phyloP scores from a whole-genome alignment of 768 basidiomycete genomes.

The Boletus reticulatus region DNA sequence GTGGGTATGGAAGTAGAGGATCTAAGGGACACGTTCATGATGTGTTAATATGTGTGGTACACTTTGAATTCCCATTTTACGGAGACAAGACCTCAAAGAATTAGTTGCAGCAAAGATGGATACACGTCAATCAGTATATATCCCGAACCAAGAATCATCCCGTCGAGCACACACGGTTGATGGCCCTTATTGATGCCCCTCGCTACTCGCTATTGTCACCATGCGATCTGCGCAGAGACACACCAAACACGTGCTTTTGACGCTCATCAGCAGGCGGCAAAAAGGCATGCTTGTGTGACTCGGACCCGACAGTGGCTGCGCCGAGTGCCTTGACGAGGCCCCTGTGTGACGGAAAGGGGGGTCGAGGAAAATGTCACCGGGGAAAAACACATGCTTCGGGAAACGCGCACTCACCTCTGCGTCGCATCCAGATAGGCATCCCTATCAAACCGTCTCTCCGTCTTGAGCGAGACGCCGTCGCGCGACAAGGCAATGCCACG shows the following conservation, averaged over 20 bases:
- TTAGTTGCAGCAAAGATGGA: no score
- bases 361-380: not conserved
- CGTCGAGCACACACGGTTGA: no score
- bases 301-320: slow-evolving; percentile 39
- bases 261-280: not conserved
- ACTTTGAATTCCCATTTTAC: not conserved
- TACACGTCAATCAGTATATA: no score
- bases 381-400: not conserved
- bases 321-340: slow-evolving; percentile 52
- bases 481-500: slow-evolving; percentile 56
- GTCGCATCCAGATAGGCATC: slow-evolving; percentile 72
- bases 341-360: slow-evolving; percentile 19
- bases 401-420: slow-evolving; percentile 49
- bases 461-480: slow-evolving; percentile 67
- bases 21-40: slow-evolving; percentile 25
- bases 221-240: slow-evolving; percentile 3
- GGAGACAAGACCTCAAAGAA: no score
- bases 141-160: no score
- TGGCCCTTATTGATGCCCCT: not conserved
- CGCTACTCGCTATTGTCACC: not conserved
- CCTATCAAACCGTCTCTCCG: slow-evolving; percentile 53
- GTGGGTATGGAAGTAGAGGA: slow-evolving; percentile 32
- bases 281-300: slow-evolving; percentile 8
- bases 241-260: slow-evolving; percentile 1
- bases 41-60: not conserved